A percentile compares a stretch with the other conserved stretches of the same genome.
Conservation (phyloP, 768 basidiomycete species). For the Pleurotus sapidus region DNA sequence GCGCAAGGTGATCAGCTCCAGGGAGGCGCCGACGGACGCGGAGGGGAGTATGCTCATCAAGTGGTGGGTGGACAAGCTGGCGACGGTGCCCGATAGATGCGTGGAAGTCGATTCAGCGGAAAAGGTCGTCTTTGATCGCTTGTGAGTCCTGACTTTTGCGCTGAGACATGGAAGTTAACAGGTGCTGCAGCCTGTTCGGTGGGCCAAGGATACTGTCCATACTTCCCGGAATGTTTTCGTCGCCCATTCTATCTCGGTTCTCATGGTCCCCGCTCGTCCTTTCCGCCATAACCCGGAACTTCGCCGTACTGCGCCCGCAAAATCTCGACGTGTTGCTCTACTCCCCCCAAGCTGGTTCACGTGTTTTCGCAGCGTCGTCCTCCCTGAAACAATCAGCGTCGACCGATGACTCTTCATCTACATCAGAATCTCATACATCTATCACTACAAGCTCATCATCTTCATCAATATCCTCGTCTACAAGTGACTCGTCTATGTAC, state of each 20-base stretch:
- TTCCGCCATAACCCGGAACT: conserved; percentile 47
- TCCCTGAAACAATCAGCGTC: conserved; percentile 3
- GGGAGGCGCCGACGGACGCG: conserved; percentile 30
- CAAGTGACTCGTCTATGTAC: conserved; percentile 12
- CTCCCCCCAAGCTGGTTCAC: not conserved
- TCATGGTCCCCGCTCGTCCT: conserved; percentile 52
- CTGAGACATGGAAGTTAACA: not conserved
- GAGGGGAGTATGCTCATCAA: conserved; percentile 42
- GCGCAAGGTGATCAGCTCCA: conserved; percentile 30
- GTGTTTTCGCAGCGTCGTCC: not conserved
- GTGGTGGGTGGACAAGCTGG: conserved; percentile 48
- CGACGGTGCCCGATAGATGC: conserved; percentile 30
- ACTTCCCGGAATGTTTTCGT: conserved; percentile 38
- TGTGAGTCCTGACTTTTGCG: conserved; percentile 31
- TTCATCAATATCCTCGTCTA: not conserved
- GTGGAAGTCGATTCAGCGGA: conserved; percentile 41
- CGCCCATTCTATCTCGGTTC: conserved; percentile 50
- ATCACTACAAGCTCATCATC: conserved; percentile 5
- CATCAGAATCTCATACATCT: conserved; percentile 10
- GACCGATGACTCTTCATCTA: conserved; percentile 10
- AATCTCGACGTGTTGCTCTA: conserved; percentile 15
- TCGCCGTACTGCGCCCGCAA: conserved; percentile 35
- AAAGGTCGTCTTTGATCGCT: conserved; percentile 42
- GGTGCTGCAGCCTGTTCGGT: conserved; percentile 40
- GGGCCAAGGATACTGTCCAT: conserved; percentile 36